Evolutionary conservation across 371 early-diverging fungal species (phyloP).

Genomic region (Dichotomocladium elegans): DNA sequence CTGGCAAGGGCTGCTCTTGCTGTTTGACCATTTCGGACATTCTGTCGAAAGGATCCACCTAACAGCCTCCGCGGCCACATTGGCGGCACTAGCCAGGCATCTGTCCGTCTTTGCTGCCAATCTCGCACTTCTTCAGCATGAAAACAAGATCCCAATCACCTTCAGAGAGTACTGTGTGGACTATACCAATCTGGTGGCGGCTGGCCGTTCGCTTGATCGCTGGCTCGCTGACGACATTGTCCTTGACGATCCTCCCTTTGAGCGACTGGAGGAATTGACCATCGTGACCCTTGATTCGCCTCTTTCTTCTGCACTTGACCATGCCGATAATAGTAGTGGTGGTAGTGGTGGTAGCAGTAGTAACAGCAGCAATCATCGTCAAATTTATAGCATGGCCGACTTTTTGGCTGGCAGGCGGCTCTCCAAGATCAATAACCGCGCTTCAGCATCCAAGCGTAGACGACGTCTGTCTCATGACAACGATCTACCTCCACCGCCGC

Average conservation of each 20-base stretch:
- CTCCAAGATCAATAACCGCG: no score
- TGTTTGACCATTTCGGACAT: constrained; percentile 47
- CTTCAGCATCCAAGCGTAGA: no score
- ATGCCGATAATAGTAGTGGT: no score
- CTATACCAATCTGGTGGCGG: no score
- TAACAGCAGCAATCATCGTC: no score
- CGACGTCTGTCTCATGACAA: constrained; percentile 4
- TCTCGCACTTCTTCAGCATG: constrained; percentile 28
- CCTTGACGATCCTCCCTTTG: constrained; percentile 46
- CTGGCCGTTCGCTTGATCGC: constrained; percentile 11
- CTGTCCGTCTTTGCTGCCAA: constrained; percentile 36
- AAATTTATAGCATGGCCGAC: constrained; percentile 15
- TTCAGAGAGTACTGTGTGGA: constrained; percentile 35
- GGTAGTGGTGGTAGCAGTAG: no score
- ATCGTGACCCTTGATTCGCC: constrained; percentile 13
- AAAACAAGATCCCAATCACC: constrained; percentile 39
- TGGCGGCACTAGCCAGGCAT: constrained; percentile 23
- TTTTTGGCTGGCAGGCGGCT: constrained; percentile 19
- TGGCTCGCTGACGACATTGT: constrained; percentile 11
- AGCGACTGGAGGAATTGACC: constrained; percentile 20
- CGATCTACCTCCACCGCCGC: background rate
- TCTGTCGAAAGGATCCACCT: constrained; percentile 30
- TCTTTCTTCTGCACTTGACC: constrained; percentile 6
- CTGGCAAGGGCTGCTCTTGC: constrained; percentile 31
- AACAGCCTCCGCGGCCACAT: constrained; percentile 1